A percentile compares a stretch with the other conserved stretches of the same genome.
phyloP scores from a whole-genome alignment of 306 rosid genomes.

The Fagus sylvatica region DNA sequence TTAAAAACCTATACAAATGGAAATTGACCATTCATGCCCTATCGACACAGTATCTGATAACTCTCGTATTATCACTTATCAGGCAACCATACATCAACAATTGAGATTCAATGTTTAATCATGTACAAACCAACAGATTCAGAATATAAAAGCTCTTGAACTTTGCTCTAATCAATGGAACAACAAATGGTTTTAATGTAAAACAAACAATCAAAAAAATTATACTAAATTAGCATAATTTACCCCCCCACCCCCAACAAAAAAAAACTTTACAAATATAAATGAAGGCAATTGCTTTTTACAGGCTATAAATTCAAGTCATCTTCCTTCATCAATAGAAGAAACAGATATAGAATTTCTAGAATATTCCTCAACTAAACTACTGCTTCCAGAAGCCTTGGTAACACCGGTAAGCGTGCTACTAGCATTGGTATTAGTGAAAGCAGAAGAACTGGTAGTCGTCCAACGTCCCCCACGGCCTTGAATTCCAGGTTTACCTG shows the following conservation, averaged over 20 bases:
- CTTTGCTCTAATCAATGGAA: background rate
- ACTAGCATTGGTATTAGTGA: conserved; percentile 55
- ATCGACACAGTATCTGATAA: too few species aligned
- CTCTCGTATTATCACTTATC: too few species aligned
- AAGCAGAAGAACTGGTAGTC: conserved; percentile 47
- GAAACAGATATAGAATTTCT: conserved; percentile 77
- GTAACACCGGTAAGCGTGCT: conserved; percentile 41
- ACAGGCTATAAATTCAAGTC: conserved; percentile 6
- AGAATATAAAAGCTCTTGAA: background rate
- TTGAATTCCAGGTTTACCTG: conserved; percentile 73
- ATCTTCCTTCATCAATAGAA: conserved; percentile 75
- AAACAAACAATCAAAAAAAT: background rate
- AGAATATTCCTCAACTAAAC: conserved; percentile 65
- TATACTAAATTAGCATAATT: background rate
- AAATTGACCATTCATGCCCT: too few species aligned
- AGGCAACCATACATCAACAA: too few species aligned
- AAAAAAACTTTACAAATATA: conserved; percentile 11
- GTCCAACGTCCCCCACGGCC: conserved; percentile 76
- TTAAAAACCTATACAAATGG: too few species aligned
- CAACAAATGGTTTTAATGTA: background rate
- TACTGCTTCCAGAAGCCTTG: conserved; percentile 54
- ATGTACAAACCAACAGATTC: background rate
- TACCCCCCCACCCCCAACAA: background rate
- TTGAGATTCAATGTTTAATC: background rate
- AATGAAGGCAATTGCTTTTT: conserved; percentile 3